Base-by-base conservation (phyloP, 352 stramenopile species). In the Phytophthora colocasiae region DNA sequence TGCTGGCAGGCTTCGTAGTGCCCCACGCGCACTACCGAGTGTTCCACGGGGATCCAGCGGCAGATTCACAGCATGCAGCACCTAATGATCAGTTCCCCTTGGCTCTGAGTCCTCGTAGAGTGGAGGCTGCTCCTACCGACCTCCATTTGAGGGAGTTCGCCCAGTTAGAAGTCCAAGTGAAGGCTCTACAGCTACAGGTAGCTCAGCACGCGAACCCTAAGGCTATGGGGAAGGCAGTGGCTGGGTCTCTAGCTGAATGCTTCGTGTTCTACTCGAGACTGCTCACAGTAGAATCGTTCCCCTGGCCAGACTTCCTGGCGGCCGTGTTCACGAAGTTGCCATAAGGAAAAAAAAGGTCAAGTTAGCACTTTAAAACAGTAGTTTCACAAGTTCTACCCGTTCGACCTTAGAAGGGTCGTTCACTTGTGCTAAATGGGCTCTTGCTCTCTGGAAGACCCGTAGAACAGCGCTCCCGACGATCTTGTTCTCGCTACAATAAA, bases 251-350 rank as follows among this genome's bases (percentile, higher is more conserved):
- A 19, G 69, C 61, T 31, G 80, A 89, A 58, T 81, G 77, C 58
- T 74, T 90, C 32, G 44, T 69, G 50, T 90, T 86, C 60, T 87
- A 87, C 60, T 39, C 70, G 26, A 58, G 78, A 17, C 69, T 90
- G 7, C 77, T 87, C 47, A 87, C 81, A 5, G 64, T 73, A 15
- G 81, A 90, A 55, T 78, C 81, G 12, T 85, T 86, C 67, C 52
- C 67, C n/a, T 90, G 77, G 77, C 81, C 81, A 34, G 81, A 90
- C 65, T 90, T 90, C 57, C 69, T 90, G 0, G 66, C 78, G 12
- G 75, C 72, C 3, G 77, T 87, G 8, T 83, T 77, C 41, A 79
- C 76, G 2, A 87, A 88, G 44, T 31, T 90, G 14, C n/a, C n/a
- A n/a, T n/a, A n/a, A n/a, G n/a, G n/a, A n/a, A 34, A 2, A 27